A percentile compares a stretch with the other conserved stretches of the same genome.
Evolutionary conservation across 345 rosid genomes (phyloP).

Genomic region (Acer negundo): DNA sequence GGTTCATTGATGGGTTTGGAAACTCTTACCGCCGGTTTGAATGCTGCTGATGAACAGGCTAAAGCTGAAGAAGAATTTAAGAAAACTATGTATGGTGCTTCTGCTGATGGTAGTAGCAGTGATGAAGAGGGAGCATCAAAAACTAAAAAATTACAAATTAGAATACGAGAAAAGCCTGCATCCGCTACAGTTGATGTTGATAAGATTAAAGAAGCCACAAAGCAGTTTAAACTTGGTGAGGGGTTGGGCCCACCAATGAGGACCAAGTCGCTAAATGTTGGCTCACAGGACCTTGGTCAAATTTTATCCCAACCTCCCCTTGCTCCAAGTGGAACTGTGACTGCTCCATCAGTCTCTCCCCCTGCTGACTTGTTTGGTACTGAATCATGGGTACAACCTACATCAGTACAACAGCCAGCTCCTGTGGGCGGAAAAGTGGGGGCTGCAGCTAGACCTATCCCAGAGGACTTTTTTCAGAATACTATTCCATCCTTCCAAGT

Average conservation of each 20-base stretch:
- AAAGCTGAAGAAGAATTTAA: slow-evolving; percentile 98
- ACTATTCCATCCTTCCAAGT: slow-evolving; percentile 89
- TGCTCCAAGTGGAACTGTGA: slow-evolving; percentile 31
- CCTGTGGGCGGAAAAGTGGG: slow-evolving; percentile 45
- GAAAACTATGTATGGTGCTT: slow-evolving; percentile 81
- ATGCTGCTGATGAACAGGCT: slow-evolving; percentile 78
- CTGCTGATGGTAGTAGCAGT: slow-evolving; percentile 90
- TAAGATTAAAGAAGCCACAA: slow-evolving; percentile 96
- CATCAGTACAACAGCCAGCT: slow-evolving; percentile 55
- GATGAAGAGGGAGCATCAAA: slow-evolving; percentile 85
- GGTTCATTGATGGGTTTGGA: slow-evolving; percentile 85
- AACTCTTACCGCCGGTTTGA: slow-evolving; percentile 47
- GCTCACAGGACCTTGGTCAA: slow-evolving; percentile 69
- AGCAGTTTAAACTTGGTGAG: slow-evolving; percentile 81
- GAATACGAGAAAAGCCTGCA: slow-evolving; percentile 88
- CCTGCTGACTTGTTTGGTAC: slow-evolving; percentile 72
- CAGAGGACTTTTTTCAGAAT: slow-evolving; percentile 94
- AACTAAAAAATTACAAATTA: slow-evolving; percentile 73
- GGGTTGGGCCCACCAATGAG: slow-evolving; percentile 75
- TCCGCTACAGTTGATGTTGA: slow-evolving; percentile 79
- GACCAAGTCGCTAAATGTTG: slow-evolving; percentile 61
- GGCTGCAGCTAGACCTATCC: slow-evolving; percentile 67
- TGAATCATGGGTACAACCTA: slow-evolving; percentile 51
- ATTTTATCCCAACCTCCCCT: slow-evolving; percentile 50
- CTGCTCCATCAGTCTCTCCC: slow-evolving; percentile 51